Conservation (phyloP, 345 rosid genomes). For the Melaleuca alternifolia region DNA sequence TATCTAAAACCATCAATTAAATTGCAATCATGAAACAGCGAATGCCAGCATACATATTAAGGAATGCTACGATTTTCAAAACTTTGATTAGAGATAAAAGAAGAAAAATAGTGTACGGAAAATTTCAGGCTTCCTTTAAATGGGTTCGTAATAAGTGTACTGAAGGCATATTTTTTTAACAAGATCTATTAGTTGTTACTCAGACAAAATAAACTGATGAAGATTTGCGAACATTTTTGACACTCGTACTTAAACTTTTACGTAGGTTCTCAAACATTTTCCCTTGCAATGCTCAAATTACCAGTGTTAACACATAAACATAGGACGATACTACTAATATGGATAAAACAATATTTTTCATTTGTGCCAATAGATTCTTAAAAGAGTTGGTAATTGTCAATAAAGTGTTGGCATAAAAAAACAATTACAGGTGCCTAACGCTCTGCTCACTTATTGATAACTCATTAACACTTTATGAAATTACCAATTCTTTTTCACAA, state of each 20-base stretch:
- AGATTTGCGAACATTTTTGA: neutral
- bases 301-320: neutral
- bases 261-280: neutral
- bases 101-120: neutral
- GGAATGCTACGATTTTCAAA: neutral
- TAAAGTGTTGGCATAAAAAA: neutral
- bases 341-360: neutral
- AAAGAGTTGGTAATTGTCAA: neutral
- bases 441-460: neutral
- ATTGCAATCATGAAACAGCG: neutral
- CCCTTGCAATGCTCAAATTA: neutral
- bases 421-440: neutral
- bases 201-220: neutral
- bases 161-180: neutral
- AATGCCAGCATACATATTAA: neutral
- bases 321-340: neutral
- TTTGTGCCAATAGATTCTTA: too few species aligned
- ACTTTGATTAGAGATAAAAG: neutral
- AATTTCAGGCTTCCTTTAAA: neutral
- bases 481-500: neutral
- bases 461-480: neutral
- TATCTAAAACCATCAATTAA: neutral
- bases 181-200: neutral
- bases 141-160: neutral
- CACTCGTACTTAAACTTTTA: neutral